Evolutionary conservation across 345 rosid genomes (phyloP), one percentile per base, ranked within the genome.

Genomic region (Diplotaxis tenuifolia): DNA sequence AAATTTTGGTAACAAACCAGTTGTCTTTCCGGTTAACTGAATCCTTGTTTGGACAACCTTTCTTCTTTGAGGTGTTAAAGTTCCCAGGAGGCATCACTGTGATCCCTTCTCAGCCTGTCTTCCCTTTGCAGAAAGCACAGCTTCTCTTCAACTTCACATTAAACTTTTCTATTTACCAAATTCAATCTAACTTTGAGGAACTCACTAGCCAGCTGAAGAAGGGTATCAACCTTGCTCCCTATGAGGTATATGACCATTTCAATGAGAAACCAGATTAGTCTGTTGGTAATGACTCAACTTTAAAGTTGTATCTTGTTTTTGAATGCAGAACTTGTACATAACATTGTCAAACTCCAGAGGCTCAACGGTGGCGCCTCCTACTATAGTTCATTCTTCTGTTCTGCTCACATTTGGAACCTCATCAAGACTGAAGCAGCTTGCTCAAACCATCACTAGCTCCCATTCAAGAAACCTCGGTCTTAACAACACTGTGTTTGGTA

Each of bases 61-160:
- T 64, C 68, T 75, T 70, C 18, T 92, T 92, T 38, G 90, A 88
- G 71, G 94, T 88, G 77, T 79, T 88, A 9, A 88, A 92, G 68
- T 89, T 89, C 65, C 82, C 82, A 0, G 93, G 85, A 66, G 97
- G 96, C 75, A 88, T 92, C 74, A 88, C 92, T 65, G 79, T 92
- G 56, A 84, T 88, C 81, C 96, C 97, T 36, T 70, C 79, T 10
- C 96, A 89, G 79, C 89, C 83, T 52, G 86, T 86, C 6, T 89
- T 85, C 75, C 97, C 86, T 65, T 82, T 92, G 63, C 97, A 92
- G 87, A 92, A 84, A 66, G 92, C 82, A 58, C 92, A 86, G 74
- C 70, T 89, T 80, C 84, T 65, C 69, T 92, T 92, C 85, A 92
- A 89, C 90, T 92, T 92, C 79, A 92, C 97, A 64, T 79, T 92